Evolutionary conservation across 202 grass and related monocot genomes (phyloP).

Genomic region (Zizania palustris): DNA sequence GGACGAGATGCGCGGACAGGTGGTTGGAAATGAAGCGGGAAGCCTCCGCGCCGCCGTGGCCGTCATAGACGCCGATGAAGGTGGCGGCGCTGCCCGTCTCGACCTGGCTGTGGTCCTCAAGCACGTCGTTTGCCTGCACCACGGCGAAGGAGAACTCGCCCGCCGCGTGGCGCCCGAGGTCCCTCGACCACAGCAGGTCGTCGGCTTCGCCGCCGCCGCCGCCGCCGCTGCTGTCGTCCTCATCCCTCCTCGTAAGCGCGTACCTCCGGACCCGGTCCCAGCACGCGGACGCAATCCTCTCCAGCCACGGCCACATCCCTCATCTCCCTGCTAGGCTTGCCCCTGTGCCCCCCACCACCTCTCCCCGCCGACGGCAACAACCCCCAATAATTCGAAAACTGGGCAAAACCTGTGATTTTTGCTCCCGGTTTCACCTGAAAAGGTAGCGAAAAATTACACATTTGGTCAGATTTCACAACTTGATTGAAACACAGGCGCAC

Average conservation of each 20-base stretch:
- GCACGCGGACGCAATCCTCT: constrained; percentile 79
- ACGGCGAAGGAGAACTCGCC: constrained; percentile 94
- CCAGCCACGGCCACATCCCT: constrained; percentile 93
- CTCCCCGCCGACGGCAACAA: not conserved
- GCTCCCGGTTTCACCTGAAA: constrained; percentile 25
- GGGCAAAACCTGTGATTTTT: not conserved
- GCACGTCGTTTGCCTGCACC: constrained; percentile 89
- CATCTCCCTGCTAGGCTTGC: constrained; percentile 65
- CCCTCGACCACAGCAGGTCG: constrained; percentile 82
- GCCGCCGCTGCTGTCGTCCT: constrained; percentile 41
- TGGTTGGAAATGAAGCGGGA: constrained; percentile 86
- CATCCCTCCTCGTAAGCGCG: constrained; percentile 87
- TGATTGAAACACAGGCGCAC: not conserved
- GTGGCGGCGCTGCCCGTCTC: constrained; percentile 68
- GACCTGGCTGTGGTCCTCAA: constrained; percentile 98
- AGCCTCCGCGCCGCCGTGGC: constrained; percentile 91
- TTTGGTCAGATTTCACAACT: not conserved
- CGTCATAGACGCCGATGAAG: constrained; percentile 95
- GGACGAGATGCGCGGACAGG: constrained; percentile 79
- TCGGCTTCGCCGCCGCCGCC: constrained; percentile 44
- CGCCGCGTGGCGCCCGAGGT: constrained; percentile 65
- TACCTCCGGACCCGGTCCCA: constrained; percentile 87
- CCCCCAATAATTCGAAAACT: not conserved
- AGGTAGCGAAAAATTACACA: not conserved
- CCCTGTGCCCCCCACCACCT: not conserved